Conservation (phyloP, 768 basidiomycete species). For the Trichaptum fuscoviolaceum region DNA sequence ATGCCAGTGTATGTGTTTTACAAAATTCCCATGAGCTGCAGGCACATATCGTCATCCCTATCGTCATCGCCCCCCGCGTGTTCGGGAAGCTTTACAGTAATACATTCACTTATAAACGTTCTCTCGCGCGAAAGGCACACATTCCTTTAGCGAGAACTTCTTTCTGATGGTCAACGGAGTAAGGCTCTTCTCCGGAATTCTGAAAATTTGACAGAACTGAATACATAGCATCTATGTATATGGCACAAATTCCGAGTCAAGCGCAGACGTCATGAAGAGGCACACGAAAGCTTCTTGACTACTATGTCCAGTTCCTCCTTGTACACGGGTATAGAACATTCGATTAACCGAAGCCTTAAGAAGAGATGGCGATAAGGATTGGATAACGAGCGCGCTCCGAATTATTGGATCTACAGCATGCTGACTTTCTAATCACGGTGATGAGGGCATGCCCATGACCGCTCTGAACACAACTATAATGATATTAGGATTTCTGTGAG, state of each 20-base stretch:
- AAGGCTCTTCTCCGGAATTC: background rate
- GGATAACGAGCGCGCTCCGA: background rate
- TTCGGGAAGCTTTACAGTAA: background rate
- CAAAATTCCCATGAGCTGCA: background rate
- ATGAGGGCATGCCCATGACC: no score
- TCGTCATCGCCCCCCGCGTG: background rate
- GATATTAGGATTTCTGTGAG: no score
- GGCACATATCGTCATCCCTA: background rate
- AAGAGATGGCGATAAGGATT: background rate
- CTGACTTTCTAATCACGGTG: no score
- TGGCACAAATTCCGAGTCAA: background rate
- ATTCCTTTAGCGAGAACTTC: background rate
- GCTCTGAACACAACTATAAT: no score
- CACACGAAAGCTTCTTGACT: background rate
- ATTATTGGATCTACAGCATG: no score
- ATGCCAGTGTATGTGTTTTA: background rate
- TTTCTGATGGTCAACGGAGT: background rate
- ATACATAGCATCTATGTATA: background rate
- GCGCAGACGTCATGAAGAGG: background rate
- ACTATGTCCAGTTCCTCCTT: background rate
- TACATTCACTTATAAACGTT: background rate
- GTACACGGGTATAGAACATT: background rate
- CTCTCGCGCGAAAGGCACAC: background rate
- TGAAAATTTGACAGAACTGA: background rate
- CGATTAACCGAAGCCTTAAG: no score